Base-by-base conservation (phyloP, 83 land plant species). In the Thuja plicata region DNA sequence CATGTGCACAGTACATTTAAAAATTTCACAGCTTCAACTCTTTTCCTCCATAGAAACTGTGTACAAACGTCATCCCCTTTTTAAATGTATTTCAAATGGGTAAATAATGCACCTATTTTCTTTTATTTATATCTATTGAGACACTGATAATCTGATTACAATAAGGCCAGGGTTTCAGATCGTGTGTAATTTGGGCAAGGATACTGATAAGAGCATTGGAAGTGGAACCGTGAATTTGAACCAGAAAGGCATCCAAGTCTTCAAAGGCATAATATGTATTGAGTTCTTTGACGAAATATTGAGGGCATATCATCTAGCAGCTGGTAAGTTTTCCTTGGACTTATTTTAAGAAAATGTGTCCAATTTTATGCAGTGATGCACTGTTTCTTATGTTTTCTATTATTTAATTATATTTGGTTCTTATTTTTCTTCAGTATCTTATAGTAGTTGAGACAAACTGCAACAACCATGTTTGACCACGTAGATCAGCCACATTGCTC, bases 261-360 rank as follows among this genome's bases (percentile, higher is more conserved):
- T 19, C 12, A 41, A 8, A 80, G 83, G 24, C n/a, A 8, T 19
- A 80, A 41, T 38, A 8, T 16, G 2, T 35, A 80, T 80, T 0
- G 41, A 19, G 21, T 80, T 35, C 46, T 21, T 8, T 40, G 11
- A 80, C 41, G 27, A 80, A 43, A 38, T 10, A 24, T 40, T 19
- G 83, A 79, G 48, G 21, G 83, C 83, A 80, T 80, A 80, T 21
- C 83, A 38, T 40, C 48, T 80, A 19, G 27, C 45, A 80, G 83
- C 27, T 21, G 48, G 48, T 80, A 80, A 19, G 48, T 80, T 80
- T 80, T 40, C 46, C 48, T 40, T 21, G 45, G 82, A 78, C 82
- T 8, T 80, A 40, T 43, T 41, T 79, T 40, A 38, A 4, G 7
- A 41, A 48, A 80, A 41, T 80, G 6, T 10, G 41, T 80, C 11